These are phyloP conservation scores for Endoconidiophora polonica DNA, from an alignment of 2,329 filamentous ascomycete species.

Conservation along the genomic window DNA sequence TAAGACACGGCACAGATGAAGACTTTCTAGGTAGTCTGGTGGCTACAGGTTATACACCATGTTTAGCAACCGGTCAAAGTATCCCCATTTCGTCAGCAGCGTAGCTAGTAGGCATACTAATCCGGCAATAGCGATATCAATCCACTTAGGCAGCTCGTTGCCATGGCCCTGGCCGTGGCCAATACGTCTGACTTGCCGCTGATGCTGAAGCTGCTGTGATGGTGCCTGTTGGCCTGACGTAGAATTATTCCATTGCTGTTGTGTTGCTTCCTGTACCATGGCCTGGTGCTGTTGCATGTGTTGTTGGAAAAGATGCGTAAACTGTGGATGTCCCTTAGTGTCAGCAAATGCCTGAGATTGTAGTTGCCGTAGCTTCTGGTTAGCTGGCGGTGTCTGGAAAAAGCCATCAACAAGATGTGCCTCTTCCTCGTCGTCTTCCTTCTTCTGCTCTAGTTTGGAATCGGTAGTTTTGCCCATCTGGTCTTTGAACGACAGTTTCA, in stretches of 20 bases:
- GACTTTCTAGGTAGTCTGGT: too few relatives aligned
- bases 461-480: slow-evolving; percentile 30
- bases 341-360: slow-evolving; percentile 8
- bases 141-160: slow-evolving; percentile 50
- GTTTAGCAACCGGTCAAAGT: slow-evolving; percentile 1
- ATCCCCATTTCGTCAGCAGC: slow-evolving; percentile 39
- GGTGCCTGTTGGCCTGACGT: slow-evolving; percentile 14
- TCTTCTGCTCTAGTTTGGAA: neutral
- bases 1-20: too few relatives aligned
- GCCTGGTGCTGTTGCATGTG: slow-evolving; percentile 3
- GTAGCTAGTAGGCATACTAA: slow-evolving; percentile 53
- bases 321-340: slow-evolving; percentile 15
- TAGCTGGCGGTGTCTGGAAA: slow-evolving; percentile 28
- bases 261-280: slow-evolving; percentile 5
- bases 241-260: slow-evolving; percentile 7
- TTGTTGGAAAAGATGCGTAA: slow-evolving; percentile 15
- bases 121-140: slow-evolving; percentile 65
- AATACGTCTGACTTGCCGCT: too few relatives aligned
- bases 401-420: slow-evolving; percentile 40
- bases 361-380: slow-evolving; percentile 12
- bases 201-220: too few relatives aligned
- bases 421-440: slow-evolving; percentile 24
- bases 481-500: slow-evolving; percentile 56
- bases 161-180: slow-evolving; percentile 4
- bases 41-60: neutral